Evolutionary conservation across 106 monocot genomes (phyloP).

Genomic region (Phalaenopsis equestris): DNA sequence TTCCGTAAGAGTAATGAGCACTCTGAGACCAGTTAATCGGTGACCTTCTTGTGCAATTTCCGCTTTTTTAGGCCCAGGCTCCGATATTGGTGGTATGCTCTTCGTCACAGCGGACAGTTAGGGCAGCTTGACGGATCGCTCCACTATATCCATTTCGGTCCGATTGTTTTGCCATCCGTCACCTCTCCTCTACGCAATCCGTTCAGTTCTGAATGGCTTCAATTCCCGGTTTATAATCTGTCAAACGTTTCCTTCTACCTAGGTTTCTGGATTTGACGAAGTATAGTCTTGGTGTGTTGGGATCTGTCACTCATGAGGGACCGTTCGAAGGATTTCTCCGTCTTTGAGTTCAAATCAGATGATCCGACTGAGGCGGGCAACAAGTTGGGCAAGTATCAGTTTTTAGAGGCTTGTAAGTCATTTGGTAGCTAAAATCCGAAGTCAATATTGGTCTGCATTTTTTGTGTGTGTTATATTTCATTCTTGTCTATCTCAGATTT

Average conservation of each 20-base stretch:
- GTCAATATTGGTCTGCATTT: background rate
- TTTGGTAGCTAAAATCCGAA: background rate
- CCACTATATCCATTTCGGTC: background rate
- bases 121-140: constrained; percentile 1
- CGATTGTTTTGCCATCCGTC: background rate
- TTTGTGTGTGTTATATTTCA: background rate
- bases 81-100: background rate
- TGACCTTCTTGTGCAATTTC: too few relatives aligned
- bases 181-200: background rate
- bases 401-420: constrained; percentile 4
- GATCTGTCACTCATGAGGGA: constrained; percentile 5
- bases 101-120: background rate
- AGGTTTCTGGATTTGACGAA: background rate
- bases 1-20: too few relatives aligned
- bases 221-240: background rate
- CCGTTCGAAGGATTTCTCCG: constrained; percentile 4
- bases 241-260: background rate
- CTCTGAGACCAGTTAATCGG: too few relatives aligned
- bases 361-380: background rate
- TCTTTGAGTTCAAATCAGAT: background rate
- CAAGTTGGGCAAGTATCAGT: constrained; percentile 1
- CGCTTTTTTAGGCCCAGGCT: background rate
- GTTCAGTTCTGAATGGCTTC: background rate
- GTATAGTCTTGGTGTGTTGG: background rate
- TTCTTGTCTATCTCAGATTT: background rate